Percentiles rank a stretch among this genome's conserved stretches.
Evolutionary conservation across 2,329 filamentous ascomycete genomes (phyloP).

Genomic region (Tolypocladium sp.): DNA sequence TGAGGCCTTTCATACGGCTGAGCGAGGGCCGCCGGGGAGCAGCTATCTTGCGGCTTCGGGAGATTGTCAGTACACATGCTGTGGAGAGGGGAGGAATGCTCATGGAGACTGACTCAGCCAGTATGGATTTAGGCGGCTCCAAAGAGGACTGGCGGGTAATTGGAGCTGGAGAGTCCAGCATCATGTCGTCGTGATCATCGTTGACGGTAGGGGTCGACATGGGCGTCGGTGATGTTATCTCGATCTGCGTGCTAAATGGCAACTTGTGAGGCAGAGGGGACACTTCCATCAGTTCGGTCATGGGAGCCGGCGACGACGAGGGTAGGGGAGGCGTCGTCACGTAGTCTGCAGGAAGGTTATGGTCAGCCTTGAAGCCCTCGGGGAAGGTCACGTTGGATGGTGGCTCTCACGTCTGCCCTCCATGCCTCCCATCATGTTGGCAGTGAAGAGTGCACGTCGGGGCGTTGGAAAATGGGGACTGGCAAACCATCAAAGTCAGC

Average conservation of each 20-base stretch:
- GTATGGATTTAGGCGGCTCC: conserved; percentile 38
- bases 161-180: conserved; percentile 48
- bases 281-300: conserved; percentile 80
- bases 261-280: conserved; percentile 87
- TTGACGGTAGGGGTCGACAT: conserved; percentile 32
- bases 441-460: conserved; percentile 30
- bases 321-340: conserved; percentile 76
- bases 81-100: conserved; percentile 8
- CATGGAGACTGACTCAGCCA: conserved; percentile 40
- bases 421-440: conserved; percentile 25
- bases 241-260: conserved; percentile 55
- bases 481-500: conserved; percentile 2
- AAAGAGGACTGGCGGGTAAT: conserved; percentile 35
- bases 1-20: conserved; percentile 64
- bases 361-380: conserved; percentile 6
- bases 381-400: not conserved
- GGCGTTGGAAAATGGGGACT: conserved; percentile 33
- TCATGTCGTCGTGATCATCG: conserved; percentile 29
- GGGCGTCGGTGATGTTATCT: conserved; percentile 65
- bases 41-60: conserved; percentile 53
- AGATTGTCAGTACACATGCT: conserved; percentile 13
- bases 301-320: conserved; percentile 69
- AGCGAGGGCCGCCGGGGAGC: conserved; percentile 67
- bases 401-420: conserved; percentile 22
- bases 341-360: conserved; percentile 42